Evolutionary conservation across 441 rosid genomes (phyloP).

Genomic region (Gossypium trilobum): DNA sequence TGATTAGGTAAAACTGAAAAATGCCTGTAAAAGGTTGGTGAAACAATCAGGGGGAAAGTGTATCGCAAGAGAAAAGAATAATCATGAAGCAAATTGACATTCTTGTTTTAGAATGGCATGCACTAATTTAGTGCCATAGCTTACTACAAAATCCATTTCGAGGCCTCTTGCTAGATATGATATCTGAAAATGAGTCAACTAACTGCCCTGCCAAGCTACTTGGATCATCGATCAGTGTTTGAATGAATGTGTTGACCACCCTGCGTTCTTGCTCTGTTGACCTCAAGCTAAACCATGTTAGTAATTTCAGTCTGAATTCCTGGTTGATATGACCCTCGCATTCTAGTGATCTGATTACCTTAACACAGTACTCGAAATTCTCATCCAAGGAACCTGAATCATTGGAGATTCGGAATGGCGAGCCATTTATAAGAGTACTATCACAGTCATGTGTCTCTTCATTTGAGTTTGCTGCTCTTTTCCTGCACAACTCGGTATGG

Average conservation of each 20-base stretch:
- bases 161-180: conserved; percentile 64
- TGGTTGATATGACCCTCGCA: conserved; percentile 68
- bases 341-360: conserved; percentile 78
- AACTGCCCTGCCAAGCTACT: conserved; percentile 88
- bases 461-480: conserved; percentile 40
- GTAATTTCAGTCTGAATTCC: conserved; percentile 74
- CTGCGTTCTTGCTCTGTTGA: conserved; percentile 80
- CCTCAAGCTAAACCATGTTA: conserved; percentile 92
- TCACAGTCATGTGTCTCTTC: conserved; percentile 76
- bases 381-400: conserved; percentile 61
- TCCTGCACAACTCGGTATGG: conserved; percentile 41
- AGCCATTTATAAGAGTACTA: conserved; percentile 67
- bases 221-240: conserved; percentile 76
- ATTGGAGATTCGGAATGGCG: conserved; percentile 43
- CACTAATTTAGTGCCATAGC: conserved; percentile 45
- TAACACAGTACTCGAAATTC: conserved; percentile 76
- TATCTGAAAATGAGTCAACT: conserved; percentile 70
- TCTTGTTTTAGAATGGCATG: conserved; percentile 17
- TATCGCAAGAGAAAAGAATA: conserved; percentile 24
- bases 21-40: conserved; percentile 32
- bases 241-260: conserved; percentile 79
- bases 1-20: conserved; percentile 16
- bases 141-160: conserved; percentile 59
- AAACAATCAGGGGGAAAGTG: conserved; percentile 28
- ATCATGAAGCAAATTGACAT: conserved; percentile 21